Evolutionary conservation across 139 green algal genomes (phyloP), one percentile per base, ranked within the genome.

Genomic region (Chlorella sp.): DNA sequence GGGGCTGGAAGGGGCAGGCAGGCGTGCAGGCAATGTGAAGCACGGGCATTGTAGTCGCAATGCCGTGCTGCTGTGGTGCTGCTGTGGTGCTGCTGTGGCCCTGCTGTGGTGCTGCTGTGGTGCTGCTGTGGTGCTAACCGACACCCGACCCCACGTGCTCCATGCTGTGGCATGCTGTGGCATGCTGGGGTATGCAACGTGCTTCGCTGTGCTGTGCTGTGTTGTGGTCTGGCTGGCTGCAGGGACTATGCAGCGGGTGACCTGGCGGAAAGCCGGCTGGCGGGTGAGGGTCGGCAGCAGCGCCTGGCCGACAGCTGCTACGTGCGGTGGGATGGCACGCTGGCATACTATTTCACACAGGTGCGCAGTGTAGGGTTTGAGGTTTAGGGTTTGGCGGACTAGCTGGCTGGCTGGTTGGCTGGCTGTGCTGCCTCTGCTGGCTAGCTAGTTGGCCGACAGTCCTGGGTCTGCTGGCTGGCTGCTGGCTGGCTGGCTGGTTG

Each of bases 271-370:
- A 81, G 91, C 42, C 86, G 96, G 30, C 78, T 96, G n/a, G 78
- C 73, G 28, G 80, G 53, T 0, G 26, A 73, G 53, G 85, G 83
- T 24, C 68, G 88, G 42, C 64, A 71, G 68, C 85, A 91, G 69
- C 88, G 69, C 34, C 89, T 98, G 61, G 86, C 57, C 3, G 82
- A 93, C 36, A 91, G 94, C 87, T 97, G 97, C 79, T 98, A 96
- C 87, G 91, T 96, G 7, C 92, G 97, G 2, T 93, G 94, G 26
- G 97, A 99, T 87, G 97, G 97, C 53, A 99, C 97, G 1, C 90
- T 92, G 11, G 96, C 95, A 42, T 98, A 95, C 86, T 99, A 97
- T 89, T 99, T 98, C 71, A 61, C 48, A 0, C 57, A 97, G 91
- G 95, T 93, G 30, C 7, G 30, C 0, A 19, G 19, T 0, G 28